These are phyloP conservation scores for Monosporascus cannonballus DNA, from an alignment of 2,329 filamentous ascomycete species.

Conservation along the genomic window DNA sequence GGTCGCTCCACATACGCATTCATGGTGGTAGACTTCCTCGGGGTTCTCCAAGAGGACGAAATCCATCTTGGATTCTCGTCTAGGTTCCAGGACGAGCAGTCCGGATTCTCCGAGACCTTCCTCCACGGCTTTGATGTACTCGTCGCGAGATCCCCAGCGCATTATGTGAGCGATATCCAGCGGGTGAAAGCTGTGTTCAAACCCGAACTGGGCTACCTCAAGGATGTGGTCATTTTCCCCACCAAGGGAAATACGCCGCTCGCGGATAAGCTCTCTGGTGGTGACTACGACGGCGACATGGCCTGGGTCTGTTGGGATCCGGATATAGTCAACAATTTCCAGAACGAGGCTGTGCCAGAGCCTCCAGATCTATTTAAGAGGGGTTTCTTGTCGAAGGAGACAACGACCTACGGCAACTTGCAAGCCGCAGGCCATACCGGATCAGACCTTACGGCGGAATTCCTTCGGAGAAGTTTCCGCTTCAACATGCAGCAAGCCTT, in stretches of 20 bases:
- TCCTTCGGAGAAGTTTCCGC: conserved; percentile 46
- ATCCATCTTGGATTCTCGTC: conserved; percentile 63
- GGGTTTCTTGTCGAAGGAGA: conserved; percentile 46
- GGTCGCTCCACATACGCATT: conserved; percentile 55
- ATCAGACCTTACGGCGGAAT: conserved; percentile 30
- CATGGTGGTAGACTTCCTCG: conserved; percentile 64
- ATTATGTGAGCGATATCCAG: conserved; percentile 68
- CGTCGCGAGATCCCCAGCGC: conserved; percentile 63
- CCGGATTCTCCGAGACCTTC: conserved; percentile 45
- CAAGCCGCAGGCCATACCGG: conserved; percentile 7
- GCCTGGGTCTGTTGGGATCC: conserved; percentile 74
- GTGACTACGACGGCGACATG: conserved; percentile 77
- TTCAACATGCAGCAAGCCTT: conserved; percentile 53
- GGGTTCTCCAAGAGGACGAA: conserved; percentile 55
- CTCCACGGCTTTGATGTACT: conserved; percentile 56
- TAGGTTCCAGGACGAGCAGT: conserved; percentile 50
- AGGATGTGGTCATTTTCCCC: conserved; percentile 76
- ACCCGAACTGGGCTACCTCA: conserved; percentile 58
- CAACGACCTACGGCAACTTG: conserved; percentile 40
- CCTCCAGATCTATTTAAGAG: conserved; percentile 37
- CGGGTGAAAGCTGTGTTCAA: conserved; percentile 54
- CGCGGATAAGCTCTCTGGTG: conserved; percentile 67
- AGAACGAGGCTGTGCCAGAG: conserved; percentile 48
- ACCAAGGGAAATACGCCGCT: conserved; percentile 54
- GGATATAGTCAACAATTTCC: conserved; percentile 59